phyloP scores from a whole-genome alignment of 2,329 filamentous ascomycete species.

The Kalaharituber pfeilii region DNA sequence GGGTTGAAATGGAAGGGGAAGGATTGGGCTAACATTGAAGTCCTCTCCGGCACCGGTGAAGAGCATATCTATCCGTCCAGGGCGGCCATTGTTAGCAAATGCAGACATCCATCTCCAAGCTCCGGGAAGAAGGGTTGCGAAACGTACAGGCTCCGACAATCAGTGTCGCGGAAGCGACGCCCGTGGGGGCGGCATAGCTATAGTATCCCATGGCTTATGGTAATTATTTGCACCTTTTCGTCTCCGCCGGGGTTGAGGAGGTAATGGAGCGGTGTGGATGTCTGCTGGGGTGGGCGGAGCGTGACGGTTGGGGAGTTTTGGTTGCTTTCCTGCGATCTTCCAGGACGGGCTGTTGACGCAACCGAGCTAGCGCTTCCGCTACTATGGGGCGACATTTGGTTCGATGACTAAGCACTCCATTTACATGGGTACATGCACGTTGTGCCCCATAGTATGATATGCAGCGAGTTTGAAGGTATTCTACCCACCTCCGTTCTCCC shows the following conservation, averaged over 20 bases:
- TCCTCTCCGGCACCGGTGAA: conserved; percentile 90
- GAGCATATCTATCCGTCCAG: conserved; percentile 61
- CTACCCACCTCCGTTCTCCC: no score
- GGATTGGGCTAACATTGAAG: conserved; percentile 57
- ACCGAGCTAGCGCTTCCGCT: no score
- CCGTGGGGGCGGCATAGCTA: conserved; percentile 20
- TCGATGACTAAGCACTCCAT: no score
- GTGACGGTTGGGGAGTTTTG: neutral
- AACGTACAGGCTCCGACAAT: conserved; percentile 65
- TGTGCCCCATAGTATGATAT: no score
- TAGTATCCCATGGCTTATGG: neutral
- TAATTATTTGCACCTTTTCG: no score
- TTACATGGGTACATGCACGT: no score
- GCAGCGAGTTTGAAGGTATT: no score
- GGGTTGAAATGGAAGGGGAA: conserved; percentile 8
- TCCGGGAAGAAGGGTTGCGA: conserved; percentile 3
- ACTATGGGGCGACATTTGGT: no score
- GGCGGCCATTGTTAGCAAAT: conserved; percentile 14
- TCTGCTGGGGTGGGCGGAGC: neutral
- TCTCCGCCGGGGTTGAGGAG: neutral
- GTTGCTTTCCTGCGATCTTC: neutral
- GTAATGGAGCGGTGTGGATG: neutral
- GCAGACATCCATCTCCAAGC: conserved; percentile 20
- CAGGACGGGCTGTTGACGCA: neutral
- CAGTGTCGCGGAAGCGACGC: conserved; percentile 41